Evolutionary conservation across 352 stramenopile genomes (phyloP), one percentile per base, ranked within the genome.

Genomic region (Phytopythium delawarense): DNA sequence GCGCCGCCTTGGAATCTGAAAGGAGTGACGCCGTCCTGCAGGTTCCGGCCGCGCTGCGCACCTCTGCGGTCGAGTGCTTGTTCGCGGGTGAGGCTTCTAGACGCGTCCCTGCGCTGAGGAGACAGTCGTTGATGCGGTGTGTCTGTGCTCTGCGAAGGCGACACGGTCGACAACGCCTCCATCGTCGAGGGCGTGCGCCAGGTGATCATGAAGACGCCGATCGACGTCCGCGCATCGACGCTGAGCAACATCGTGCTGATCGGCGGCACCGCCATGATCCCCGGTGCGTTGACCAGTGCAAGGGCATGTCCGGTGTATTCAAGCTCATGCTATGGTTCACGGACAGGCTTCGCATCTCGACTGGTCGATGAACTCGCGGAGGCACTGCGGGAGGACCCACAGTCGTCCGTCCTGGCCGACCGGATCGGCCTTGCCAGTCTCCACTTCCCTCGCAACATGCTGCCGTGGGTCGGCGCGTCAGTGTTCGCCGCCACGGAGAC

Each of bases 161-260:
- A 79, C 9, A 72, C 52, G 12, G 35, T 60, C 25, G 73, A 88
- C 35, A 70, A 67, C 6, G 66, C 55, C 12, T 91, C 79, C 0
- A 77, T 96, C 48, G 70, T 88, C 12, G 74, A 76, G 20, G 79
- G 70, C 18, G 67, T 96, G 28, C 44, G 78, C 50, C 69, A 88
- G 12, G 39, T 88, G 6, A 52, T 90, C 3, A 77, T 80, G 52
- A 87, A 81, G 45, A 49, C 76, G 0, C 84, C 87, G 0, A 57
- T 96, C 32, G 87, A 96, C 57, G 71, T 90, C 25, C 76, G 83
- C 45, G 66, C 69, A 0, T 71, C 81, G 15, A 78, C 92, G 72
- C 64, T 88, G n/a, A 72, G 84, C 50, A 94, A 90, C 57, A 42
- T 96, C n/a, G 59, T 96, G 8, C 70, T 92, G 16, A 65, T 93